Evolutionary conservation across 2,329 filamentous ascomycete species (phyloP).

Genomic region (Pseudogymnoascus sp.): DNA sequence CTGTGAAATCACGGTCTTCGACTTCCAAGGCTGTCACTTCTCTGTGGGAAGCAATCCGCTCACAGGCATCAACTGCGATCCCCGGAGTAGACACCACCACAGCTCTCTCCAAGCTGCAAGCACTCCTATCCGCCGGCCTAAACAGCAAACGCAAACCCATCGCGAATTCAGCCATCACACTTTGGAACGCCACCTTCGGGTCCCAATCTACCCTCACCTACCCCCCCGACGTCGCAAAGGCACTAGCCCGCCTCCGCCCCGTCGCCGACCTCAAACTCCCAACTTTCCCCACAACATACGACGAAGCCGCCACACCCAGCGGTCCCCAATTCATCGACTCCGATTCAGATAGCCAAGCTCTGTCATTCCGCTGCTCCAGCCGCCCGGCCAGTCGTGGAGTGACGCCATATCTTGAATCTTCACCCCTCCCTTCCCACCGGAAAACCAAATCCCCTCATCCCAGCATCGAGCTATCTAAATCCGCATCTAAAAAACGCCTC

Average conservation of each 20-base stretch:
- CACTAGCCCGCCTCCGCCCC: constrained; percentile 54
- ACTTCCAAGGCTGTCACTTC: constrained; percentile 32
- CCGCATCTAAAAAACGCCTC: constrained; percentile 17
- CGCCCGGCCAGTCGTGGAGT: not conserved
- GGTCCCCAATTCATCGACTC: constrained; percentile 38
- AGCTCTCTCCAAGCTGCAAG: constrained; percentile 47
- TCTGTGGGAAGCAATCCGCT: constrained; percentile 45
- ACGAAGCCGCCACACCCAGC: constrained; percentile 15
- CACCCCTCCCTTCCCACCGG: not conserved
- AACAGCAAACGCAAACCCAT: constrained; percentile 48
- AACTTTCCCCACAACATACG: constrained; percentile 34
- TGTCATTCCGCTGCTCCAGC: not conserved
- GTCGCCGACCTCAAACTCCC: constrained; percentile 46
- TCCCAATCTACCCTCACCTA: constrained; percentile 52
- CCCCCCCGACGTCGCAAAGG: constrained; percentile 54
- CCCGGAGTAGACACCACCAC: constrained; percentile 31
- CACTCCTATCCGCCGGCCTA: constrained; percentile 48
- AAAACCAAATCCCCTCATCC: not conserved
- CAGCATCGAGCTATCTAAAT: constrained; percentile 12
- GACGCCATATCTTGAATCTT: constrained; percentile 19
- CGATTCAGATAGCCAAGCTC: constrained; percentile 7
- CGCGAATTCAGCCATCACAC: constrained; percentile 46
- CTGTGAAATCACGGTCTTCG: constrained; percentile 34
- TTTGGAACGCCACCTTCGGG: constrained; percentile 69
- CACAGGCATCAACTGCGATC: constrained; percentile 27